Evolutionary conservation across 805 yeast genomes (phyloP), one percentile per base, ranked within the genome.

Genomic region (Teunomyces barrocoloradensis): DNA sequence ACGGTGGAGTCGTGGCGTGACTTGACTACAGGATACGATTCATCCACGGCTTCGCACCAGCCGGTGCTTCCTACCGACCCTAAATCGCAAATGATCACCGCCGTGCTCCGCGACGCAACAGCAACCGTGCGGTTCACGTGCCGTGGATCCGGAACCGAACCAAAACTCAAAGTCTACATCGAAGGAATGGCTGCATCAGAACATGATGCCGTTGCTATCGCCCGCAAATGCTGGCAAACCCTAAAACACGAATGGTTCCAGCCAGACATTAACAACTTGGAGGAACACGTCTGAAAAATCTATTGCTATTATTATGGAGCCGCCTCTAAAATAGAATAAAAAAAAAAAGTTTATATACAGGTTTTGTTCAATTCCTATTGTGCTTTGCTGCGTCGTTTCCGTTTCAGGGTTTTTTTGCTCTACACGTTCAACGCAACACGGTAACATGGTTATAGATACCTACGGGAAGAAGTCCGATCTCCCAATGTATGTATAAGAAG

Each of bases 91-190:
- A 94, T 94, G 97, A 83, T 92, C 53, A 90, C 97, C 0, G 84
- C 78, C 1, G 66, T 89, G 18, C 53, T 51, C 23, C 49, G 53
- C 2, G 51, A 48, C 1, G 64, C 58, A 2, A 53, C 37, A 1
- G 38, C 44, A 5, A 51, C 45, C 9, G 82, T 89, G 2, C 69
- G 96, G 30, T 84, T 91, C 60, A 91, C 98, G 0, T 82, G 88
- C 43, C 77, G 99, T 45, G 97, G 97, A 0, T 89, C 96, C 3
- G 99, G 99, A 9, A 92, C 99, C 0, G 99, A 92, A 64, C 97
- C 97, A 2, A 92, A 92, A 63, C 72, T 92, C 53, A 92, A 92
- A 64, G 87, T 92, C 0, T 92, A 92, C 66, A 84, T 92, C 29
- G 99, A 92, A 61, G 94, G 95, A 0, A 65, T 66, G 36, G 76